A percentile compares a stretch with the other conserved stretches of the same genome.
These are phyloP conservation scores for Yamadazyma sp. DNA, from an alignment of 1,139 yeast species.

Conservation along the genomic window DNA sequence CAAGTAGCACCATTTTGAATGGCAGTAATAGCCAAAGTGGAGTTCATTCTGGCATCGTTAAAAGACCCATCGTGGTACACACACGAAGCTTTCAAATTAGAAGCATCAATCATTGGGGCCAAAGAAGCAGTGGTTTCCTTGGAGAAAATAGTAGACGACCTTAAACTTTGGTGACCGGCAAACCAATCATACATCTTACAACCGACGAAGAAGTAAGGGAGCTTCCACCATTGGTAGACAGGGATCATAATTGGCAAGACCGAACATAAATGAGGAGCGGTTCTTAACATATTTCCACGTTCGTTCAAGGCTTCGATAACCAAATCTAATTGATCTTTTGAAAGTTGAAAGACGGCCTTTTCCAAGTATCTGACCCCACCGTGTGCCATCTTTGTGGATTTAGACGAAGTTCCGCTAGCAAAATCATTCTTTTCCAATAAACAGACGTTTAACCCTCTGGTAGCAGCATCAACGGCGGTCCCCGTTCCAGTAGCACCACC, in stretches of 20 bases:
- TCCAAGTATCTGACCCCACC: constrained; percentile 97
- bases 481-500: constrained; percentile 98
- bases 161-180: constrained; percentile 86
- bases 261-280: constrained; percentile 90
- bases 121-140: constrained; percentile 67
- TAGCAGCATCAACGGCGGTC: constrained; percentile 86
- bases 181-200: constrained; percentile 90
- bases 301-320: constrained; percentile 94
- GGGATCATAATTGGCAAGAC: constrained; percentile 94
- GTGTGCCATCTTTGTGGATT: constrained; percentile 96
- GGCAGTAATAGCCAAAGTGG: constrained; percentile 84
- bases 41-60: constrained; percentile 89
- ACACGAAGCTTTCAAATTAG: constrained; percentile 82
- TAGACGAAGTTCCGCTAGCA: constrained; percentile 90
- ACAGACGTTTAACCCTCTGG: constrained; percentile 89
- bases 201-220: constrained; percentile 91
- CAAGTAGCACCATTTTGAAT: constrained; percentile 86
- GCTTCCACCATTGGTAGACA: constrained; percentile 93
- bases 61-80: constrained; percentile 95
- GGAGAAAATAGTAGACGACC: constrained; percentile 73
- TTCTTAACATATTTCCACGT: constrained; percentile 83
- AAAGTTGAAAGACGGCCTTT: constrained; percentile 88
- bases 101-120: constrained; percentile 85
- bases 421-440: constrained; percentile 85
- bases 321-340: constrained; percentile 86